Percentiles rank a stretch among this genome's conserved stretches.
These are phyloP conservation scores for Trichophyton mentagrophytes DNA, from an alignment of 2,329 filamentous ascomycete species.

Conservation along the genomic window DNA sequence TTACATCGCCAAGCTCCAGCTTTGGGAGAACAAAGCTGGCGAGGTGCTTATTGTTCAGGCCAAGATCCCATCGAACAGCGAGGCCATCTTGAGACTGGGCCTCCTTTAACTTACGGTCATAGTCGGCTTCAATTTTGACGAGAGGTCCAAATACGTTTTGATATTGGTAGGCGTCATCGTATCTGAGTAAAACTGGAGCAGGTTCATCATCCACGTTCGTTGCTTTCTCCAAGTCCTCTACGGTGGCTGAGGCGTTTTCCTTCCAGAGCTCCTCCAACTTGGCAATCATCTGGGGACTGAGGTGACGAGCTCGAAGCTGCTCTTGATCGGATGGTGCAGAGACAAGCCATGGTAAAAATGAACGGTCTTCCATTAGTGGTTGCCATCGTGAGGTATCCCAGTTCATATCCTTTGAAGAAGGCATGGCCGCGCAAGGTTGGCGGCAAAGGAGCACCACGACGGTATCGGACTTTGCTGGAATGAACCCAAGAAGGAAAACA, in stretches of 20 bases:
- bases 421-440: slow-evolving; percentile 86
- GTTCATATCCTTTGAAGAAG: slow-evolving; percentile 98
- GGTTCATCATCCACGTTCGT: slow-evolving; percentile 90
- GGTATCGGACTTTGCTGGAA: slow-evolving; percentile 95
- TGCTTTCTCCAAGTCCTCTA: slow-evolving; percentile 82
- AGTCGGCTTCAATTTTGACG: slow-evolving; percentile 98
- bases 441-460: slow-evolving; percentile 94
- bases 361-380: slow-evolving; percentile 90
- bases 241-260: slow-evolving; percentile 75
- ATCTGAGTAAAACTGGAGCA: slow-evolving; percentile 78
- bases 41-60: slow-evolving; percentile 92
- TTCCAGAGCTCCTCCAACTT: slow-evolving; percentile 99
- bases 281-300: slow-evolving; percentile 87
- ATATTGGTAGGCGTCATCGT: slow-evolving; percentile 96
- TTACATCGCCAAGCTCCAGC: slow-evolving; percentile 93
- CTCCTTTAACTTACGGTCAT: slow-evolving; percentile 97
- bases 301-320: slow-evolving; percentile 83
- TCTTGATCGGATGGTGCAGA: slow-evolving; percentile 81
- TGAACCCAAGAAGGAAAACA: slow-evolving; percentile 92
- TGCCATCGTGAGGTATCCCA: slow-evolving; percentile 99
- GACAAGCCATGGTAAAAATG: slow-evolving; percentile 89
- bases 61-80: slow-evolving; percentile 85
- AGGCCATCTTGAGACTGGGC: slow-evolving; percentile 95
- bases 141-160: slow-evolving; percentile 97
- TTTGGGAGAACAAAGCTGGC: slow-evolving; percentile 94